Evolutionary conservation across 2,329 filamentous ascomycete genomes (phyloP).

Genomic region (Microcyclosporella mali): DNA sequence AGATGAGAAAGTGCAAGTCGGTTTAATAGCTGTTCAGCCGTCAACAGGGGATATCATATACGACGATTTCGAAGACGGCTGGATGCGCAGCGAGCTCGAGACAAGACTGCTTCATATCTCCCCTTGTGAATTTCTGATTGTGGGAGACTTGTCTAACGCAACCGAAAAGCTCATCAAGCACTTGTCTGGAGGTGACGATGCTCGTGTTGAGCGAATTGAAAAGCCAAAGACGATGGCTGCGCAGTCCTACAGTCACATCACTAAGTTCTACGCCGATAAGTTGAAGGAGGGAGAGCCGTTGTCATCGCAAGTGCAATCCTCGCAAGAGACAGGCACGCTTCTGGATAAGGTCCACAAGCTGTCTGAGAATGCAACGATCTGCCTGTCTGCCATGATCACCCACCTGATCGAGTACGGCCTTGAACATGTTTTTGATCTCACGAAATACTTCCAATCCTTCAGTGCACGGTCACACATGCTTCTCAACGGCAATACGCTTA

Average conservation of each 20-base stretch:
- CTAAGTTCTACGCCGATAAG: conserved; percentile 86
- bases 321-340: conserved; percentile 49
- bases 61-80: conserved; percentile 92
- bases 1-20: conserved; percentile 88
- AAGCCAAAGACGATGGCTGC: conserved; percentile 76
- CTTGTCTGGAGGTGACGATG: conserved; percentile 80
- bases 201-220: conserved; percentile 72
- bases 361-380: conserved; percentile 80
- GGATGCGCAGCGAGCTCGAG: conserved; percentile 95
- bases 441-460: conserved; percentile 95
- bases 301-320: conserved; percentile 38
- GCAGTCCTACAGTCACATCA: conserved; percentile 81
- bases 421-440: conserved; percentile 91
- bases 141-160: conserved; percentile 81
- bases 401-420: conserved; percentile 88
- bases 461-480: conserved; percentile 93
- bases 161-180: conserved; percentile 90
- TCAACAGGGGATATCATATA: conserved; percentile 94
- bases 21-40: conserved; percentile 88
- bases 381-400: conserved; percentile 91
- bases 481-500: conserved; percentile 87
- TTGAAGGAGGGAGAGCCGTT: conserved; percentile 49
- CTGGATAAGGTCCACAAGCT: conserved; percentile 82
- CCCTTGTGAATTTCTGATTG: conserved; percentile 88
- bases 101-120: conserved; percentile 92